Evolutionary conservation across 2,329 filamentous ascomycete species (phyloP), one percentile per base, ranked within the genome.

Genomic region (Pseudocercospora fijiensis): DNA sequence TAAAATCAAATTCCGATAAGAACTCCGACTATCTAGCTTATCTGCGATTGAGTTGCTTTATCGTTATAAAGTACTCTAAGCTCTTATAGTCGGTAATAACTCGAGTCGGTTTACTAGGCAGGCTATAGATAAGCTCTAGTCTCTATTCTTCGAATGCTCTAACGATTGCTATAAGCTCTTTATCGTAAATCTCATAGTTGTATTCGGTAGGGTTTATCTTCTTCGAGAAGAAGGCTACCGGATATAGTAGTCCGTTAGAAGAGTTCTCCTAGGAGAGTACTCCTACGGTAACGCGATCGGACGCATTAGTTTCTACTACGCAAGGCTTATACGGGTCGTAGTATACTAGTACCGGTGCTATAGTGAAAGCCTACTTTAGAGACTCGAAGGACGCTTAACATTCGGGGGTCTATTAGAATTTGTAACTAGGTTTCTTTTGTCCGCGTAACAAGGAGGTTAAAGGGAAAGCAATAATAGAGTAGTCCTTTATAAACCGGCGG

Each of bases 21-120:
- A 30, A 30, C 8, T 30, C 8, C 2, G 28, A 2, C 28, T 30
- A 30, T 30, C 28, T 30, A 4, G 65, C 71, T 61, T 76, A 70
- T 51, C 70, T 60, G 0, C 63, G 13, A 56, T 68, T 76, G 2
- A 77, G 68, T 27, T 67, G 28, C 62, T 75, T 76, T 5, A 59
- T 73, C 3, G 63, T 67, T 37, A 68, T 74, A 58, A 76, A 76
- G 59, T 69, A 69, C 52, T 70, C 58, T 0, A 77, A 67, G 41
- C 67, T 72, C 24, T n/a, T n/a, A n/a, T 71, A 65, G 64, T 78
- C 64, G 63, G 78, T 66, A 4, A 68, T 73, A n/a, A 73, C 58
- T 0, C 76, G 61, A 76, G 52, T 73, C 2, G 8, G 28, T 2
- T 6, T 41, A 56, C 74, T 51, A 16, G 77, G 67, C 18, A 58